These are phyloP conservation scores for Neoascochyta sp. DNA, from an alignment of 2,329 filamentous ascomycete genomes.

Conservation along the genomic window DNA sequence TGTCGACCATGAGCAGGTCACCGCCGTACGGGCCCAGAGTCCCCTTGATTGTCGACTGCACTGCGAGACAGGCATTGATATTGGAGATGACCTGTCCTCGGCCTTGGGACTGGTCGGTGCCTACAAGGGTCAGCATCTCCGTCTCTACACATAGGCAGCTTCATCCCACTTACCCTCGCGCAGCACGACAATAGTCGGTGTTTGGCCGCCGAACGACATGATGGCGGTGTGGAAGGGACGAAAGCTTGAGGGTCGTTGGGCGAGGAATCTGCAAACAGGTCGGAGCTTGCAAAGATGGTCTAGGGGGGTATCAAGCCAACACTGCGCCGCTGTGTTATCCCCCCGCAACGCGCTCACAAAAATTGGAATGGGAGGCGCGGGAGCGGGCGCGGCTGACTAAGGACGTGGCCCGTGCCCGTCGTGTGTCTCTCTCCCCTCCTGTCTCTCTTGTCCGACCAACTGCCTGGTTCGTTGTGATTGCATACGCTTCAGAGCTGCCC, in stretches of 20 bases:
- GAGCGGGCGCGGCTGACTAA: too few species aligned
- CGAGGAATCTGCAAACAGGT: slow-evolving; percentile 29
- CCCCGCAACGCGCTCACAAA: slow-evolving; percentile 31
- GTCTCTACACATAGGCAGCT: slow-evolving; percentile 13
- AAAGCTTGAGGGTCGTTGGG: slow-evolving; percentile 8
- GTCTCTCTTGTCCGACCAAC: too few species aligned
- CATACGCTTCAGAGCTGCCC: too few species aligned
- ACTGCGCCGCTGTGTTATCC: slow-evolving; percentile 23
- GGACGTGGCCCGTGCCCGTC: too few species aligned
- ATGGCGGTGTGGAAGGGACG: slow-evolving; percentile 24
- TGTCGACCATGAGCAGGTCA: slow-evolving; percentile 91
- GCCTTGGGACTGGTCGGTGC: slow-evolving; percentile 95
- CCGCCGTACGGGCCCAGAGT: slow-evolving; percentile 96
- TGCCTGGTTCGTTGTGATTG: too few species aligned
- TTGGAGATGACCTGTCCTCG: slow-evolving; percentile 96
- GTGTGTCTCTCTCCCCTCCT: too few species aligned
- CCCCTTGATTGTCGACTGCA: slow-evolving; percentile 92
- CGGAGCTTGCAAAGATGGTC: slow-evolving; percentile 3
- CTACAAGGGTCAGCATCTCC: slow-evolving; percentile 49
- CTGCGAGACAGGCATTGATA: slow-evolving; percentile 95
- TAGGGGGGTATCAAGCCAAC: slow-evolving; percentile 8
- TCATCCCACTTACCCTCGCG: slow-evolving; percentile 73
- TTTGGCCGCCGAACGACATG: slow-evolving; percentile 97
- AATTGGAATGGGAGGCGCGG: slow-evolving; percentile 24
- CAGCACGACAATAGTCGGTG: slow-evolving; percentile 95